These are phyloP conservation scores for Cinnamomum micranthum DNA, from an alignment of 164 flowering plant genomes.

Conservation along the genomic window DNA sequence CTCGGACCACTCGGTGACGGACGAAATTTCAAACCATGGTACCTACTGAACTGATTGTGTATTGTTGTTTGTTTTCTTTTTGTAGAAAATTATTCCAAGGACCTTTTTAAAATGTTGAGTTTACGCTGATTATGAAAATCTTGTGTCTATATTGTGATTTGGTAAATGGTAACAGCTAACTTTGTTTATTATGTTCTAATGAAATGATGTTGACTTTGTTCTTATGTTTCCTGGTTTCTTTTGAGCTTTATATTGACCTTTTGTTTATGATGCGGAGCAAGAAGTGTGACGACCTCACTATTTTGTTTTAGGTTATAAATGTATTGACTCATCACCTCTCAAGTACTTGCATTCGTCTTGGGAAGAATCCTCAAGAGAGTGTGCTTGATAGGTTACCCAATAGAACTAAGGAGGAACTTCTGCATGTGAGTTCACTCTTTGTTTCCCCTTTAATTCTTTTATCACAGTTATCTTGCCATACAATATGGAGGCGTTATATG, in stretches of 20 bases:
- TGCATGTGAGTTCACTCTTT: constrained; percentile 54
- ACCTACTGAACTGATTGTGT: too few relatives aligned
- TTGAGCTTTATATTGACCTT: background rate
- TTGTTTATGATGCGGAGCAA: background rate
- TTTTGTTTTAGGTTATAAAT: constrained; percentile 53
- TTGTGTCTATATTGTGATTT: background rate
- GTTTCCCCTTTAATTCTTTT: background rate
- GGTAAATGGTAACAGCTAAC: too few relatives aligned
- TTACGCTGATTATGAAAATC: too few relatives aligned
- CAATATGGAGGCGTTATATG: too few relatives aligned
- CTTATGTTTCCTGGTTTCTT: background rate
- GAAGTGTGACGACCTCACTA: background rate
- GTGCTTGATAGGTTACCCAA: constrained; percentile 71
- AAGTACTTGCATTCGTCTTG: constrained; percentile 59
- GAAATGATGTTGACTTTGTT: background rate
- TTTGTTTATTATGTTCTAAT: background rate
- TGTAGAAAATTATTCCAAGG: too few relatives aligned
- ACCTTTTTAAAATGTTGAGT: too few relatives aligned
- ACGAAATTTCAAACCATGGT: too few relatives aligned
- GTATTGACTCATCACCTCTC: constrained; percentile 82
- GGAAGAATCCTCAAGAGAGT: constrained; percentile 71
- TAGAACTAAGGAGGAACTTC: constrained; percentile 64
- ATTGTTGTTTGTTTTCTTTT: too few relatives aligned
- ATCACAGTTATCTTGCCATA: background rate
- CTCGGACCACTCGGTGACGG: too few relatives aligned